Base-by-base conservation (phyloP, 495 filamentous ascomycete species). In the Glonium stellatum region DNA sequence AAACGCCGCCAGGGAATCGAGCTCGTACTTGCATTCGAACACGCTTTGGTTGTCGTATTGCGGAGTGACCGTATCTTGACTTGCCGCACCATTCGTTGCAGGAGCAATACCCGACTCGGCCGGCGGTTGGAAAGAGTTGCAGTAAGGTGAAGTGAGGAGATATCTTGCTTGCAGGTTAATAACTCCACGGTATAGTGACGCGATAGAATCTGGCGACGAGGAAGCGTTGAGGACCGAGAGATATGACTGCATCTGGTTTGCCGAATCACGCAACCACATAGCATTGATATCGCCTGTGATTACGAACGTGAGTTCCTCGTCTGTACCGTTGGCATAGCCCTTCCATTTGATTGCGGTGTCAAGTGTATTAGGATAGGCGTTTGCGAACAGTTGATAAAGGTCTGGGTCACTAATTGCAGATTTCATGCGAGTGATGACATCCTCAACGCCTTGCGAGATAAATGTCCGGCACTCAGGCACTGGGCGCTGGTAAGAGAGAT, bases 241-340 rank as follows among this genome's bases (percentile, higher is more conserved):
- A 68, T 87, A 88, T 34, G 78, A 80, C 57, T 84, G 79, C 65
- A 88, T 71, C 67, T 87, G 84, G 67, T 87, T 87, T 34, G 84
- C 79, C 25, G 79, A 83, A 66, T 87, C 85, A 27, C 85, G 77
- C 48, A 88, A 73, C 85, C 85, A 87, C 83, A 87, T 86, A 52
- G 84, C 83, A 60, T 85, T 79, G 70, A 84, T 84, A 64, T 85
- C 82, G 25, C 83, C 82, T 12, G 83, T 85, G 62, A 85, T 83
- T 27, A 85, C 71, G 61, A 84, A 85, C 10, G 82, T 80, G 46
- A 86, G 71, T 69, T 87, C 83, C 61, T 85, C 80, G 51, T 82
- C 81, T 5, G 82, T 79, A 57, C 77, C 70, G 64, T 70, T 69
- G 21, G 82, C 79, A 56, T 76, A 78, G 21, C 83, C 85, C 61